A percentile compares a stretch with the other conserved stretches of the same genome.
phyloP scores from a whole-genome alignment of 1,139 yeast genomes.

The Petasospora fabianii region DNA sequence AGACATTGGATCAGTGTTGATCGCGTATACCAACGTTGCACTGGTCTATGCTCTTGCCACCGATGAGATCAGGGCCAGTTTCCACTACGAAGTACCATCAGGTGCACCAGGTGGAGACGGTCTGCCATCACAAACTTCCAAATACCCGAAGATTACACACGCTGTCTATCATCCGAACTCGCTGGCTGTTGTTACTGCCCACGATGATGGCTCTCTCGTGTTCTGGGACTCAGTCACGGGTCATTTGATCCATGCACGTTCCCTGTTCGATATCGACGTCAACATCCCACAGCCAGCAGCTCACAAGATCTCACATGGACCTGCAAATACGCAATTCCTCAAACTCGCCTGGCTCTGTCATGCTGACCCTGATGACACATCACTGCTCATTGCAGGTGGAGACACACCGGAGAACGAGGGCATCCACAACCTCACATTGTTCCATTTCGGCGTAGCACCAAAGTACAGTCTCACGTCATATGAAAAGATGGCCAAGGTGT shows the following conservation, averaged over 20 bases:
- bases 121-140: constrained; percentile 35
- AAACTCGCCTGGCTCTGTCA: constrained; percentile 68
- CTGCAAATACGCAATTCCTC: constrained; percentile 20
- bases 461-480: constrained; percentile 77
- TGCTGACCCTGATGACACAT: constrained; percentile 77
- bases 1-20: constrained; percentile 73
- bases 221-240: constrained; percentile 92
- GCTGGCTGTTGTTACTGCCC: constrained; percentile 72
- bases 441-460: constrained; percentile 82
- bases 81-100: constrained; percentile 57
- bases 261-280: constrained; percentile 61
- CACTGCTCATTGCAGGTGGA: constrained; percentile 70
- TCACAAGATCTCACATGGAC: constrained; percentile 1
- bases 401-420: constrained; percentile 41
- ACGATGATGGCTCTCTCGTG: constrained; percentile 76
- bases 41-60: constrained; percentile 65
- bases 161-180: constrained; percentile 94
- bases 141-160: constrained; percentile 51
- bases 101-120: constrained; percentile 64
- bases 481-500: constrained; percentile 75
- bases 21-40: constrained; percentile 70
- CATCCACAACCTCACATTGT: constrained; percentile 51
- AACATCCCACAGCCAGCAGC: constrained; percentile 41
- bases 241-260: constrained; percentile 67
- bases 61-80: constrained; percentile 51